Conservation (phyloP, 768 basidiomycete species). For the Tulasnella sp. region DNA sequence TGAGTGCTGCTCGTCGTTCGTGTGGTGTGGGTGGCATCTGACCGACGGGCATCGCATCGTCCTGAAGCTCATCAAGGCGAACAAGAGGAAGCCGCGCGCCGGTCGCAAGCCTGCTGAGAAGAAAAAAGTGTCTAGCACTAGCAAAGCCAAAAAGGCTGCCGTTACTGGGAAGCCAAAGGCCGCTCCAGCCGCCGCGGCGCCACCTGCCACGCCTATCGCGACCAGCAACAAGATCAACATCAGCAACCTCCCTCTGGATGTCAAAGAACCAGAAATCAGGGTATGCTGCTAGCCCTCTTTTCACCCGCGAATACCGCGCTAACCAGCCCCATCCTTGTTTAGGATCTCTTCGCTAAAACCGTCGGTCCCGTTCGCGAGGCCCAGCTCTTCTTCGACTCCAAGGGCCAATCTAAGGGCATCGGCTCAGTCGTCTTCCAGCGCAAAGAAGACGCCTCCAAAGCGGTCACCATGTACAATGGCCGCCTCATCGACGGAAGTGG, state of each 20-base stretch:
- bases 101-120: neutral
- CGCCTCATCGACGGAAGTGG: conserved; percentile 99
- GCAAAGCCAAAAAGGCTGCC: conserved; percentile 46
- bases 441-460: conserved; percentile 89
- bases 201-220: conserved; percentile 38
- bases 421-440: conserved; percentile 84
- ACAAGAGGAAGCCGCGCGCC: conserved; percentile 18
- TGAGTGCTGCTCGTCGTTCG: neutral
- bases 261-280: conserved; percentile 92
- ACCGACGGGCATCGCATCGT: neutral
- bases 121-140: conserved; percentile 42
- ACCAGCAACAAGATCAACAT: conserved; percentile 90
- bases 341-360: conserved; percentile 93
- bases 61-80: conserved; percentile 27
- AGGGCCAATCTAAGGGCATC: conserved; percentile 87
- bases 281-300: conserved; percentile 52
- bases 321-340: neutral
- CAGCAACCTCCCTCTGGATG: conserved; percentile 89
- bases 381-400: conserved; percentile 79
- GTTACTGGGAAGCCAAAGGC: conserved; percentile 36
- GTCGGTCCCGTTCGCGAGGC: conserved; percentile 86
- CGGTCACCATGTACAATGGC: conserved; percentile 93
- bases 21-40: neutral
- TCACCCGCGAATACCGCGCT: conserved; percentile 6
- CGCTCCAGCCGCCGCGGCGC: conserved; percentile 47